Evolutionary conservation across 2,329 filamentous ascomycete genomes (phyloP), one percentile per base, ranked within the genome.

Genomic region (Cladosporium colombiae): DNA sequence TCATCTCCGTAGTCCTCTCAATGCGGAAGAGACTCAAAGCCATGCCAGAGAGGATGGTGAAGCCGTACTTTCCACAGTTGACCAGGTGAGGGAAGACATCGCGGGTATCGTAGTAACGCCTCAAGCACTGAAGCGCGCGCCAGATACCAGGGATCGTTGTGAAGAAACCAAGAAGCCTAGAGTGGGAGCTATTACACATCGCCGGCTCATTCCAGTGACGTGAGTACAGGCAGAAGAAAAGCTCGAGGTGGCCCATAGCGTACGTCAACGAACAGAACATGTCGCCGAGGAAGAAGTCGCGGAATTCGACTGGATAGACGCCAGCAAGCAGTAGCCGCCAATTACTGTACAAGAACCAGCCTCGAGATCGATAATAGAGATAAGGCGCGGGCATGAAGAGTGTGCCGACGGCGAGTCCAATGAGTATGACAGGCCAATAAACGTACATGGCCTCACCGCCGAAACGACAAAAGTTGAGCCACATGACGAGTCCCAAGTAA

Each of bases 261-360:
- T 99, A 99, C 6, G 93, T 96, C 65, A 96, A 83, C 2, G 95
- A 98, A 78, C 94, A 98, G 78, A 96, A 97, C 84, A 98, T 97
- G 76, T 99, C 95, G 62, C 95, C 95, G 0, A 98, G 85, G 78
- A 97, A 98, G 80, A 99, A 98, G 78, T 99, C 95, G 66, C 93
- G 88, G 77, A 98, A 99, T 76, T 98, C 94, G 59, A 99, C 95
- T 1, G 92, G 92, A 74, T 96, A 97, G 23, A 96, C 77, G 4
- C 93, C 93, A 16, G 94, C 92, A 58, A 94, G 85, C 62, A 96
- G 81, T 21, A 98, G 83, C 67, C 95, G 91, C 86, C 91, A 96
- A 90, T 95, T 89, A n/a, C 92, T 93, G 77, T 93, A 93, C 31
- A 91, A 83, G 76, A 96, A 90, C 94, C 95, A 99, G 70, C 84